Evolutionary conservation across 768 basidiomycete genomes (phyloP).

Genomic region (Ephemerocybe angulata): DNA sequence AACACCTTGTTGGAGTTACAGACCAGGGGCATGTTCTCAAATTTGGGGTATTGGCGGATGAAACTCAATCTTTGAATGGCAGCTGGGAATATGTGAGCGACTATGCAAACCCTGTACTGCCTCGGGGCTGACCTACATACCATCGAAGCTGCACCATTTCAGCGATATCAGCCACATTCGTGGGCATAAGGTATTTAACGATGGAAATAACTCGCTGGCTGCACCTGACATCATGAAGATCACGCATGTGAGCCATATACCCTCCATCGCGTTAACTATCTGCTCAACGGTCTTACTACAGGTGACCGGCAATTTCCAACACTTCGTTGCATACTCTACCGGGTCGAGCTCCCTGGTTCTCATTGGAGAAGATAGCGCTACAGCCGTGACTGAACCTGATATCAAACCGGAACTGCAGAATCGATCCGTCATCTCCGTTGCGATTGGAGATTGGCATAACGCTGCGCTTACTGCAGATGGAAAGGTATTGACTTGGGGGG

Average conservation of each 20-base stretch:
- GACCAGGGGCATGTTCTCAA: conserved; percentile 75
- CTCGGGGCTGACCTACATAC: conserved; percentile 9
- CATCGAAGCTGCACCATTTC: conserved; percentile 63
- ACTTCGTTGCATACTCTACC: conserved; percentile 81
- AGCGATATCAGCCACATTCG: conserved; percentile 56
- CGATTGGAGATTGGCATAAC: conserved; percentile 90
- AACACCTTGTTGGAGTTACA: conserved; percentile 74
- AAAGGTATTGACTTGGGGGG: conserved; percentile 77
- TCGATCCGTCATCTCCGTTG: conserved; percentile 76
- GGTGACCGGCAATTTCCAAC: conserved; percentile 81
- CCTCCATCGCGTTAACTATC: conserved; percentile 2
- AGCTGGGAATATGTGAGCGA: conserved; percentile 69
- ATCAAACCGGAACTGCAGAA: conserved; percentile 75
- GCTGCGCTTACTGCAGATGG: conserved; percentile 80
- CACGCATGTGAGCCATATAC: conserved; percentile 58
- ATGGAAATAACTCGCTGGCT: conserved; percentile 24
- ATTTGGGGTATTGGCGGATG: conserved; percentile 45
- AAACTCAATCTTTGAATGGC: conserved; percentile 34
- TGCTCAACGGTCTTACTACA: conserved; percentile 27
- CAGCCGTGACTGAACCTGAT: conserved; percentile 43
- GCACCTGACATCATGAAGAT: conserved; percentile 53
- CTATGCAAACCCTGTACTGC: not conserved
- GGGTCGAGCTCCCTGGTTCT: conserved; percentile 69
- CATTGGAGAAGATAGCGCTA: conserved; percentile 55
- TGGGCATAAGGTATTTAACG: conserved; percentile 41